These are phyloP conservation scores for Coniella vitis DNA, from an alignment of 2,329 filamentous ascomycete genomes.

Conservation along the genomic window DNA sequence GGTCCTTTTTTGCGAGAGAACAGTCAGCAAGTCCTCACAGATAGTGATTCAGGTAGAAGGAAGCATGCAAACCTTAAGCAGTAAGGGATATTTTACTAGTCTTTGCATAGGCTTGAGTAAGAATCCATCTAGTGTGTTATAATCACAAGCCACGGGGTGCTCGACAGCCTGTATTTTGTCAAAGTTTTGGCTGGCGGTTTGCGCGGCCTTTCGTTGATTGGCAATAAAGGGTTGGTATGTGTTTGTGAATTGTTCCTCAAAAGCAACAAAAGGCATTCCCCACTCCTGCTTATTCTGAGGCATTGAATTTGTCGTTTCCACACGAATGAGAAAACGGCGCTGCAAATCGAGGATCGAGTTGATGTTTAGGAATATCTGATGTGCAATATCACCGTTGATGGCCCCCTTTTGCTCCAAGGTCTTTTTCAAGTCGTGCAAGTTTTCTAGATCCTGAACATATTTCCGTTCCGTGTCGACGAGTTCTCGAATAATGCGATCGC, in stretches of 20 bases:
- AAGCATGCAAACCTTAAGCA: constrained; percentile 61
- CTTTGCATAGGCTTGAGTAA: constrained; percentile 95
- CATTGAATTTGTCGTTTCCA: constrained; percentile 90
- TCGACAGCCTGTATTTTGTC: constrained; percentile 75
- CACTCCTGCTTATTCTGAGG: constrained; percentile 74
- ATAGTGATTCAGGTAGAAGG: constrained; percentile 3
- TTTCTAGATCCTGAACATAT: constrained; percentile 95
- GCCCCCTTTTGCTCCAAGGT: constrained; percentile 80
- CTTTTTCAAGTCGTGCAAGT: constrained; percentile 87
- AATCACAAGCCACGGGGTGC: constrained; percentile 76
- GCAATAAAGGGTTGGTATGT: constrained; percentile 97
- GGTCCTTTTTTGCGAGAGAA: constrained; percentile 49
- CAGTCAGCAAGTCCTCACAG: constrained; percentile 21
- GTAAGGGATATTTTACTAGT: constrained; percentile 85
- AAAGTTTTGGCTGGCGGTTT: constrained; percentile 76
- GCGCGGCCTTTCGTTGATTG: constrained; percentile 86
- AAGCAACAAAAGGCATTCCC: constrained; percentile 83
- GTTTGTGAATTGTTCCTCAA: constrained; percentile 72
- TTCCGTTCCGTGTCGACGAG: constrained; percentile 92
- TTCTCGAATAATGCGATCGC: constrained; percentile 87
- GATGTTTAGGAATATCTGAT: constrained; percentile 94
- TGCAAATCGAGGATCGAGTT: constrained; percentile 94
- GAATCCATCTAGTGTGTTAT: constrained; percentile 84
- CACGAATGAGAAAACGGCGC: constrained; percentile 85
- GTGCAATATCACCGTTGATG: constrained; percentile 81